These are phyloP conservation scores for Colletotrichum zoysiae DNA, from an alignment of 2,329 filamentous ascomycete species.

Conservation along the genomic window DNA sequence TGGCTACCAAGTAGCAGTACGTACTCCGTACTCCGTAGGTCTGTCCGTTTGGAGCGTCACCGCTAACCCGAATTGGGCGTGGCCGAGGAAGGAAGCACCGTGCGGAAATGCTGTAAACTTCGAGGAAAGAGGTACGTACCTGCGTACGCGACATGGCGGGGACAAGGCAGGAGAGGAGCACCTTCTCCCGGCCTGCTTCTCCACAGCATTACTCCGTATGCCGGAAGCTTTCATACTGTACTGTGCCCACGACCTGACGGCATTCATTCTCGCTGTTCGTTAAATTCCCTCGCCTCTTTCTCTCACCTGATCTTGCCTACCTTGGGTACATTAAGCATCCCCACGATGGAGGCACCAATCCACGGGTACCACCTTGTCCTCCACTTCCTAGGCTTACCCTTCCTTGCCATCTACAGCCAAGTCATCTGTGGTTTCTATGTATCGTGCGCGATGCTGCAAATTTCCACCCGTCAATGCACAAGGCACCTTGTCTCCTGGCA, in stretches of 20 bases:
- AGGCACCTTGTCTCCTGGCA: slow-evolving; percentile 3
- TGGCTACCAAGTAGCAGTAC: too few relatives aligned
- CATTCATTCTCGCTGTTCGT: neutral
- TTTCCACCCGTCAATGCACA: slow-evolving; percentile 39
- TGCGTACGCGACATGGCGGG: too few relatives aligned
- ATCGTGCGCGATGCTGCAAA: slow-evolving; percentile 21
- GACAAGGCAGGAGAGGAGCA: slow-evolving; percentile 19
- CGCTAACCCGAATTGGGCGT: neutral
- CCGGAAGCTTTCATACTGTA: neutral
- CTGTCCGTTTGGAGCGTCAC: neutral
- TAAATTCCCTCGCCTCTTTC: neutral
- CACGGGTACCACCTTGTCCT: neutral
- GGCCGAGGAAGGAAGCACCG: slow-evolving; percentile 7
- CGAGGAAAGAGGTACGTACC: neutral
- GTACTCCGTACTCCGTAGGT: too few relatives aligned
- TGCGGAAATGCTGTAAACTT: neutral
- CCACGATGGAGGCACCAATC: neutral
- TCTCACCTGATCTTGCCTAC: neutral
- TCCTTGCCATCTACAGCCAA: neutral
- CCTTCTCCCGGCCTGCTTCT: slow-evolving; percentile 13
- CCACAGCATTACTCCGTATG: slow-evolving; percentile 19
- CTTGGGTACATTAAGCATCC: neutral
- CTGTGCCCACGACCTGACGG: too few relatives aligned
- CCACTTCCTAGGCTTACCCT: neutral
- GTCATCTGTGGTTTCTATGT: neutral